Conservation (phyloP, 2,329 filamentous ascomycete species). For the Pseudogymnoascus sp. region DNA sequence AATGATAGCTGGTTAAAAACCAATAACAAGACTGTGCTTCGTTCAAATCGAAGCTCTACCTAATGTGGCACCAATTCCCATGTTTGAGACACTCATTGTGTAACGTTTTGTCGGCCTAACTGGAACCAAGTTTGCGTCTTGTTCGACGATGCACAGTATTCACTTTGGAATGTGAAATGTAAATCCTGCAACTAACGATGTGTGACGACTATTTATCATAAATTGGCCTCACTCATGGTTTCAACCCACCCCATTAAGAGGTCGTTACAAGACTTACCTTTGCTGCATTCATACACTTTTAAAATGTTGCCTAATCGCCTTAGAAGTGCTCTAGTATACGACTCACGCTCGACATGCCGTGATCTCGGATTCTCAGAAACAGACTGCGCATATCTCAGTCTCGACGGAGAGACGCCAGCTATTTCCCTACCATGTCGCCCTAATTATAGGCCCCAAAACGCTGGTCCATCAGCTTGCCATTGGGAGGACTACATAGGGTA, state of each 20-base stretch:
- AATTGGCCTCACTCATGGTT: neutral
- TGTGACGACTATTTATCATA: neutral
- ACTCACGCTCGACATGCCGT: neutral
- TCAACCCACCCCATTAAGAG: neutral
- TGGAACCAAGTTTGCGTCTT: neutral
- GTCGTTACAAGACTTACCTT: neutral
- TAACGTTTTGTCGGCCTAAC: neutral
- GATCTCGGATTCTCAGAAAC: neutral
- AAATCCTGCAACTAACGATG: neutral
- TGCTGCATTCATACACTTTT: neutral
- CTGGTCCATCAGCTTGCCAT: neutral
- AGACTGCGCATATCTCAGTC: neutral
- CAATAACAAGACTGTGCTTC: neutral
- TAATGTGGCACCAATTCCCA: neutral
- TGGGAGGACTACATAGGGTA: neutral
- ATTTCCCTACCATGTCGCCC: neutral
- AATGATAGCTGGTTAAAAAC: neutral
- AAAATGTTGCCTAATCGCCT: neutral
- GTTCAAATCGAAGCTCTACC: neutral
- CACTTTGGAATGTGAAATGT: neutral
- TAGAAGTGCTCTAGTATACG: neutral
- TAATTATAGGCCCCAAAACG: neutral
- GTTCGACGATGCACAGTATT: neutral
- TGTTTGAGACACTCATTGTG: neutral
- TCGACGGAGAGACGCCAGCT: neutral